Evolutionary conservation across 129 eudicot genomes (phyloP).

Genomic region (Saposhnikovia divaricata): DNA sequence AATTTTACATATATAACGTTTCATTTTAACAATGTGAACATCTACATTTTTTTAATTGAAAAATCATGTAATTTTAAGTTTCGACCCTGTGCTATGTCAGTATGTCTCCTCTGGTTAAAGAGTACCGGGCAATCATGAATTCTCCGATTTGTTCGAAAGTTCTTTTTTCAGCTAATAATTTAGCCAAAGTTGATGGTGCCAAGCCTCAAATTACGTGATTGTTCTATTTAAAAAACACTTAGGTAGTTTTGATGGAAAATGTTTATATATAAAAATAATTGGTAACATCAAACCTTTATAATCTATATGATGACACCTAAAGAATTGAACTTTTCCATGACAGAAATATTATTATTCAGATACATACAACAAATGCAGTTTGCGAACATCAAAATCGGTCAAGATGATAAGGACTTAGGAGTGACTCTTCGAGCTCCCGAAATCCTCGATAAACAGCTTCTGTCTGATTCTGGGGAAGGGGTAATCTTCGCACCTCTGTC

Average conservation of each 20-base stretch:
- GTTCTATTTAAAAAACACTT: no score
- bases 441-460: constrained; percentile 73
- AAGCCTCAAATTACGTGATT: no score
- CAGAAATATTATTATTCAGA: background rate
- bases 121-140: no score
- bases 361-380: background rate
- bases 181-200: no score
- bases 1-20: no score
- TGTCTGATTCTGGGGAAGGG: constrained; percentile 73
- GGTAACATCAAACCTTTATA: background rate
- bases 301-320: background rate
- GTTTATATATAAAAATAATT: background rate
- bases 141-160: no score
- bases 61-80: no score
- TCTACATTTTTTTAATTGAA: no score
- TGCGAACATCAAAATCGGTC: constrained; percentile 44
- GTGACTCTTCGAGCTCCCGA: constrained; percentile 91
- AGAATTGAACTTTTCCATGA: background rate
- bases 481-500: constrained; percentile 86
- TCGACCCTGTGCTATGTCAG: no score
- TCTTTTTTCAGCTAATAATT: no score
- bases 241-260: background rate
- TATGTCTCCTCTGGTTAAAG: no score
- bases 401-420: constrained; percentile 51
- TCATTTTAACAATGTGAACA: no score